A percentile compares a stretch with the other conserved stretches of the same genome.
phyloP scores from a whole-genome alignment of 768 basidiomycete genomes.

The Xerocomus brunneocitrinus region DNA sequence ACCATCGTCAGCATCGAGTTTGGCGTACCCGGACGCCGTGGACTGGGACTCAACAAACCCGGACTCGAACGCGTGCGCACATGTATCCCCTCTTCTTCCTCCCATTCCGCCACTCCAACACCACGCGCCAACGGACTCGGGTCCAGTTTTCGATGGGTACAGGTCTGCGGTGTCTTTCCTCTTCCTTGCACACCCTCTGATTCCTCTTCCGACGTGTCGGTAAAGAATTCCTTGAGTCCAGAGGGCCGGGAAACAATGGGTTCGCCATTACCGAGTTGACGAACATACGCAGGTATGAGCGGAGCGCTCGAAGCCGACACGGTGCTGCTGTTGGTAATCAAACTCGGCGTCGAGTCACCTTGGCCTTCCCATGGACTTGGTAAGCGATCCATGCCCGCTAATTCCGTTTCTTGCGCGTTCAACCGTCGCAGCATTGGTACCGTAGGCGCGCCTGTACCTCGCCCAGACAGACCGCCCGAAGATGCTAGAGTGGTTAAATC shows the following conservation, averaged over 20 bases:
- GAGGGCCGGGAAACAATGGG: constrained; percentile 16
- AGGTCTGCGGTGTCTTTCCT: neutral
- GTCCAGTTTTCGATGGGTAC: constrained; percentile 4
- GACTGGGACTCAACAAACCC: neutral
- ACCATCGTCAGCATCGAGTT: constrained; percentile 19
- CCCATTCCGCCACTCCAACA: neutral
- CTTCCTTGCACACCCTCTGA: neutral
- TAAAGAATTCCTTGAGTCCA: constrained; percentile 17
- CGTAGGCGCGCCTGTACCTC: neutral
- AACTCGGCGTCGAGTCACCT: constrained; percentile 20
- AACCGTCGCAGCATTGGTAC: constrained; percentile 21
- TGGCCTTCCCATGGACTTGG: neutral
- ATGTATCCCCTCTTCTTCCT: constrained; percentile 4
- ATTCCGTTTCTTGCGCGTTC: constrained; percentile 10
- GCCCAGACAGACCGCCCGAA: constrained; percentile 3
- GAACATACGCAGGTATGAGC: constrained; percentile 6
- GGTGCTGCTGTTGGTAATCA: constrained; percentile 18
- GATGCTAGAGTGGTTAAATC: constrained; percentile 9
- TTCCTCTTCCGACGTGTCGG: constrained; percentile 20
- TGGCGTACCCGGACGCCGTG: constrained; percentile 17
- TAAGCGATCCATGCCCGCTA: neutral
- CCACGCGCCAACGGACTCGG: constrained; percentile 6
- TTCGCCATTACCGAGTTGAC: neutral
- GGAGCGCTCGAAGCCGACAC: constrained; percentile 14
- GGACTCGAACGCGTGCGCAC: neutral